Evolutionary conservation across 257 asterid genomes (phyloP), one percentile per base, ranked within the genome.

Genomic region (Capsicum rhomboideum): DNA sequence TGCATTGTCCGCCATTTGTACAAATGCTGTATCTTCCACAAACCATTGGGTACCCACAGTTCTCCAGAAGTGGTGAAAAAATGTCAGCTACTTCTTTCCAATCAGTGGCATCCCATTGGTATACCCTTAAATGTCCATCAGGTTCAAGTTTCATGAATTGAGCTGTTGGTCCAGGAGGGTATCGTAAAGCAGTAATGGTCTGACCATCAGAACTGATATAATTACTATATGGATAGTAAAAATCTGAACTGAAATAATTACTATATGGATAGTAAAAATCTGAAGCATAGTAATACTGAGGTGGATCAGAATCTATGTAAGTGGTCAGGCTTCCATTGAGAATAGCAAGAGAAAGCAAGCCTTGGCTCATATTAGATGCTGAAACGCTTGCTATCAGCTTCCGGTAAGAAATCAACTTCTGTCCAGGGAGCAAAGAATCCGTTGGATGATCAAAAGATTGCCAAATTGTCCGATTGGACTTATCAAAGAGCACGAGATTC

Each of bases 11-110:
- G 8, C 56, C 26, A 63, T 5, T 56, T 37, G 71, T 34, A 23
- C 72, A 80, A 80, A 80, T 80, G 4, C 74, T 12, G 10, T 56
- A 80, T 56, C 83, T 80, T 55, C 72, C 72, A 80, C 83, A 80
- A 20, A 10, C 83, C 74, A 37, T 31, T 34, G 83, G 83, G 55
- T 56, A 80, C 12, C 14, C 21, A 63, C 83, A 80, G 9, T 56
- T 52, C 20, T 0, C 16, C 4, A 0, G 1, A 31, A 34, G 0
- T 34, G 18, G 0, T 3, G 8, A 0, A 29, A 80, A 44, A 54
- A 56, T 0, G 12, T 80, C 83, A 56, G 7, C 40, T 80, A 80
- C 20, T 11, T 18, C 28, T 34, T 68, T 68, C 78, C 78, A 68
- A 10, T 37, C 2, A 0, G 12, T 0, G 9, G 10, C n/a, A 58